phyloP scores from a whole-genome alignment of 1,284 basidiomycete species.

The Microbotryum violaceum region DNA sequence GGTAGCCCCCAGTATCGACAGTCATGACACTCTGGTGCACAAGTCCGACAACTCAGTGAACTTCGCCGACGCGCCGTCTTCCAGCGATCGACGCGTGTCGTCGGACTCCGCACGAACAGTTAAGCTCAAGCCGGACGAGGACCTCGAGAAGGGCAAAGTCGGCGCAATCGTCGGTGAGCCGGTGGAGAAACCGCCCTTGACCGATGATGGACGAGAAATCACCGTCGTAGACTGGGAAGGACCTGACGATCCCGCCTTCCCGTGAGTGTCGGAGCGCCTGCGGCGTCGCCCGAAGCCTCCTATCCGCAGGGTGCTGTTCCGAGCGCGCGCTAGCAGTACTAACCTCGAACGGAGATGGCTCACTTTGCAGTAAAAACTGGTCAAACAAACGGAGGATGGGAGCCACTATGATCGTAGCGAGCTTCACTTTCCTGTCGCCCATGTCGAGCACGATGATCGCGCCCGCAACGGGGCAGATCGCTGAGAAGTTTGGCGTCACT shows the following conservation, averaged over 20 bases:
- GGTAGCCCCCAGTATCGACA: too few species aligned
- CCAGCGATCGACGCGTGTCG: too few species aligned
- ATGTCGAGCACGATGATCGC: conserved; percentile 66
- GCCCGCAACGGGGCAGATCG: conserved; percentile 54
- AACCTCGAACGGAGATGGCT: not conserved
- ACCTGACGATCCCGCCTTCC: conserved; percentile 37
- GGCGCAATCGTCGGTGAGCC: not conserved
- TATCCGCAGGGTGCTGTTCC: not conserved
- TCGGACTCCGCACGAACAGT: too few species aligned
- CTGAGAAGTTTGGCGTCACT: conserved; percentile 53
- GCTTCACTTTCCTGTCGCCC: conserved; percentile 39
- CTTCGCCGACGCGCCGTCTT: too few species aligned
- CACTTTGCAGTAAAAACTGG: not conserved
- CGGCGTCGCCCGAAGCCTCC: conserved; percentile 4
- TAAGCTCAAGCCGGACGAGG: not conserved
- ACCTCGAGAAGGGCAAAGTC: conserved; percentile 7
- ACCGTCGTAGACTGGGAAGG: conserved; percentile 45
- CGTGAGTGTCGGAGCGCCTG: conserved; percentile 35
- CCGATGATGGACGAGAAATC: not conserved
- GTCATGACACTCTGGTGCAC: too few species aligned
- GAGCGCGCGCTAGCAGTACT: not conserved
- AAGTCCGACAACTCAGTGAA: too few species aligned
- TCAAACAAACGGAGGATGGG: conserved; percentile 2
- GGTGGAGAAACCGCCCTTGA: not conserved
- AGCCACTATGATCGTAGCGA: conserved; percentile 20